phyloP scores from a whole-genome alignment of 345 rosid genomes.

The Gossypium longicalyx region DNA sequence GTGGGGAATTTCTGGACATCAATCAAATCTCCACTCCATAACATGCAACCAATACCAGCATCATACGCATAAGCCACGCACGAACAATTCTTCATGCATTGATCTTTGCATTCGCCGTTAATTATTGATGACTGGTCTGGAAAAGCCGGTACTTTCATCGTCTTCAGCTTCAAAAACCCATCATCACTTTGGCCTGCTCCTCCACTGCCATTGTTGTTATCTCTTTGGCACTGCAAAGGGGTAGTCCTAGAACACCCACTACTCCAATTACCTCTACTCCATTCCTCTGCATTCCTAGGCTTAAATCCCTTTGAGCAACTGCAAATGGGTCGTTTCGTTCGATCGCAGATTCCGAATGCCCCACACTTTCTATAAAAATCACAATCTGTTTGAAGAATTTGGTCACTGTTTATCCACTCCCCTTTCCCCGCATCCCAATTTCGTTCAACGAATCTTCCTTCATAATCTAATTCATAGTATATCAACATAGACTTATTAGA shows the following conservation, averaged over 20 bases:
- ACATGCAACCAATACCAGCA: slow-evolving; percentile 43
- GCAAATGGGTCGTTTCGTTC: too few relatives aligned
- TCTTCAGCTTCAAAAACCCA: background rate
- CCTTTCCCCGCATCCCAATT: slow-evolving; percentile 12
- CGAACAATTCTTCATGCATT: slow-evolving; percentile 24
- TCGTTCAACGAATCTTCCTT: slow-evolving; percentile 24
- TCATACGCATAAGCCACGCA: slow-evolving; percentile 40
- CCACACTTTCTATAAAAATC: too few relatives aligned
- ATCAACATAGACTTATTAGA: slow-evolving; percentile 6
- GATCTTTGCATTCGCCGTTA: too few relatives aligned
- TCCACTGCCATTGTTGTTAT: slow-evolving; percentile 20
- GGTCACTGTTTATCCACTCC: too few relatives aligned
- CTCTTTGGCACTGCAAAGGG: slow-evolving; percentile 23
- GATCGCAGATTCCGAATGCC: too few relatives aligned
- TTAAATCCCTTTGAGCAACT: too few relatives aligned
- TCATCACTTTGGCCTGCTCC: background rate
- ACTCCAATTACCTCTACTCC: too few relatives aligned
- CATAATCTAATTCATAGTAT: slow-evolving; percentile 14
- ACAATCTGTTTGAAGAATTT: too few relatives aligned
- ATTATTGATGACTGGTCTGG: background rate
- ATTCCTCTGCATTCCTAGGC: too few relatives aligned
- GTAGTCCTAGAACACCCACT: too few relatives aligned
- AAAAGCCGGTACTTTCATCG: slow-evolving; percentile 43
- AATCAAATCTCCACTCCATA: slow-evolving; percentile 37
- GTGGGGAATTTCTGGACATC: slow-evolving; percentile 30